Evolutionary conservation across 805 yeast species (phyloP).

Genomic region (Saccharomycopsis synnaedendra): DNA sequence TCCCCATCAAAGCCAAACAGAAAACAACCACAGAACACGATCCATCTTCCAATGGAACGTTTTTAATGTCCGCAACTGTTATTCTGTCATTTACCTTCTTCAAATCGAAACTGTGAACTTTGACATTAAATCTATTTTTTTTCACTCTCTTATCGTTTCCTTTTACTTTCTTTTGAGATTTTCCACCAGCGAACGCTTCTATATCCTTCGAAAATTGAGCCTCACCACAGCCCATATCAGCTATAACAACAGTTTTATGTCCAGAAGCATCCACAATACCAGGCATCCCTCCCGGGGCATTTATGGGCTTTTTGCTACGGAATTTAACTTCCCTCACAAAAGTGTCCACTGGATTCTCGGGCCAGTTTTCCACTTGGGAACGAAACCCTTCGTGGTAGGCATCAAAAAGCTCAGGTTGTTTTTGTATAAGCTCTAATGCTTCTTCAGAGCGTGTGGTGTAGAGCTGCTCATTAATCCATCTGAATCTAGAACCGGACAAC

Average conservation of each 20-base stretch:
- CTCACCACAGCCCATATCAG: conserved; percentile 99
- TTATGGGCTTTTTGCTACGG: conserved; percentile 54
- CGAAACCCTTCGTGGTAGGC: conserved; percentile 95
- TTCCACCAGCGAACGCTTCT: conserved; percentile 26
- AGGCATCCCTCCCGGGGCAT: conserved; percentile 95
- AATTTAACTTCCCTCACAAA: conserved; percentile 61
- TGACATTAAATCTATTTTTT: conserved; percentile 36
- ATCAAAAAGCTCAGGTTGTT: conserved; percentile 82
- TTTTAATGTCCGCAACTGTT: conserved; percentile 91
- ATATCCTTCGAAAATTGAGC: conserved; percentile 75
- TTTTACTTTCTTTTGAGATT: conserved; percentile 23
- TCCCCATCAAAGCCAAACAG: conserved; percentile 95
- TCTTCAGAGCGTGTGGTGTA: conserved; percentile 74
- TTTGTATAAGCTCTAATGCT: conserved; percentile 60
- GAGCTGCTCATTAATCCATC: conserved; percentile 98
- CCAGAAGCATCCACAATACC: conserved; percentile 35
- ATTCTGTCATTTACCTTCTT: conserved; percentile 80
- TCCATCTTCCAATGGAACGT: conserved; percentile 73
- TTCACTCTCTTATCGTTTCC: conserved; percentile 15
- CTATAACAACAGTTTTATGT: conserved; percentile 61
- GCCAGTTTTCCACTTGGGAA: conserved; percentile 94
- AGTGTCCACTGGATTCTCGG: conserved; percentile 94
- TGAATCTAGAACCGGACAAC: conserved; percentile 85
- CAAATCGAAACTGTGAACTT: conserved; percentile 84
- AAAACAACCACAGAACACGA: conserved; percentile 85